Percentiles rank a stretch among this genome's conserved stretches.
Evolutionary conservation across 2,329 filamentous ascomycete species (phyloP).

Genomic region (Talaromyces piceae): DNA sequence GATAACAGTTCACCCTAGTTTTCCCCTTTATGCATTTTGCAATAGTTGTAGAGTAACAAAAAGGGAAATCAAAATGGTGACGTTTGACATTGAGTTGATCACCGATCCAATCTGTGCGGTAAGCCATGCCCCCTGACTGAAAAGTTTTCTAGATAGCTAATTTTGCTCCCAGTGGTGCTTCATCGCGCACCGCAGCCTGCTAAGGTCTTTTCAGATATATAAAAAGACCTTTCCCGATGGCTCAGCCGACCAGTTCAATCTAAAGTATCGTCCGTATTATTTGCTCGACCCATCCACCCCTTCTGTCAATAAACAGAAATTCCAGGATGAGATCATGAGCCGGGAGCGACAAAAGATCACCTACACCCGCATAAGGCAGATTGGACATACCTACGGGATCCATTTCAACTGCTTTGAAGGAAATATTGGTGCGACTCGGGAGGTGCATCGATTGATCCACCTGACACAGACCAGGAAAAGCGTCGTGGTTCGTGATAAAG

Average conservation of each 20-base stretch:
- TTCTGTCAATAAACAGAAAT: conserved; percentile 2
- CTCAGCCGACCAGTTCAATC: conserved; percentile 6
- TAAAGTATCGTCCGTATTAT: conserved; percentile 8
- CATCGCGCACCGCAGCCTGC: conserved; percentile 2
- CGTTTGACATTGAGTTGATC: conserved; percentile 4
- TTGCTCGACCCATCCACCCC: conserved; percentile 6
- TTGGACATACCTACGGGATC: conserved; percentile 5
- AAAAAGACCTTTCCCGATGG: conserved; percentile 7
- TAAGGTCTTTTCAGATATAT: conserved; percentile 3
- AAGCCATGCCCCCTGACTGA: not conserved
- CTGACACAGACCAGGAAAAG: conserved; percentile 1
- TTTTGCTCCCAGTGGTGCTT: conserved; percentile 6
- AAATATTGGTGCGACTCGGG: conserved; percentile 2
- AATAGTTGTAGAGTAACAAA: too few species aligned
- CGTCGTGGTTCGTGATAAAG: not conserved
- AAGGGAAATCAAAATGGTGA: conserved; percentile 1
- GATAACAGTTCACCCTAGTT: too few species aligned
- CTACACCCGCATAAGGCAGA: conserved; percentile 6
- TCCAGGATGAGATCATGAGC: not conserved
- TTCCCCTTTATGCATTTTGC: too few species aligned
- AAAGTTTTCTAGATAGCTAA: not conserved
- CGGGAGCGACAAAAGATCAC: conserved; percentile 1
- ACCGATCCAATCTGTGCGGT: conserved; percentile 8
- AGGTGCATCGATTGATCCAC: conserved; percentile 8
- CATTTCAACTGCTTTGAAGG: conserved; percentile 5